These are phyloP conservation scores for Dicorynia guianensis DNA, from an alignment of 306 rosid genomes.

Conservation along the genomic window DNA sequence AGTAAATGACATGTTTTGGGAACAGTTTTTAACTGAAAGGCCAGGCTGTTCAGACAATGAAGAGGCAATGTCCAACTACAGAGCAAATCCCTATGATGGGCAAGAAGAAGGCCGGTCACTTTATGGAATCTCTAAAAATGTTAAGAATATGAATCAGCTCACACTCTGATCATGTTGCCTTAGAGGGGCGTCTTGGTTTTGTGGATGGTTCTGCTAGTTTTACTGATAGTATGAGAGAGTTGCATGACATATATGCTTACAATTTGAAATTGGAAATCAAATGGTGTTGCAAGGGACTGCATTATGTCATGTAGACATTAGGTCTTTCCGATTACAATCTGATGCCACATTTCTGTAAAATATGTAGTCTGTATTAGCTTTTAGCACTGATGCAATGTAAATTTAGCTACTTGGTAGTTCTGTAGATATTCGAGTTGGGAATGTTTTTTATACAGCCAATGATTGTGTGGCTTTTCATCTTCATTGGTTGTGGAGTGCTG, in stretches of 20 bases:
- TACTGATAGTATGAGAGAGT: conserved; percentile 21
- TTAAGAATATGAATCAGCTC: conserved; percentile 62
- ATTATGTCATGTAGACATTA: neutral
- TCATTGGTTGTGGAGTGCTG: neutral
- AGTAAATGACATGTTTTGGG: conserved; percentile 95
- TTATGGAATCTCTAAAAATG: conserved; percentile 64
- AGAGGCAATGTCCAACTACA: conserved; percentile 86
- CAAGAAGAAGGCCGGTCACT: conserved; percentile 65
- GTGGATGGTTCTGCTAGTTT: neutral
- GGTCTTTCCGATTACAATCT: conserved; percentile 1
- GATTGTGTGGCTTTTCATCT: neutral
- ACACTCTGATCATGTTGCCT: conserved; percentile 57
- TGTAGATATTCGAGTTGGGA: conserved; percentile 29
- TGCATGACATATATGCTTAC: conserved; percentile 13
- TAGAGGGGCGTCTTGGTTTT: neutral
- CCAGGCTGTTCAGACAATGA: conserved; percentile 94
- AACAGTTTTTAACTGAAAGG: conserved; percentile 96
- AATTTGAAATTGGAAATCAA: conserved; percentile 12
- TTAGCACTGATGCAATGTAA: conserved; percentile 26
- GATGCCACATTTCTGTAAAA: conserved; percentile 6
- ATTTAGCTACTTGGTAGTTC: conserved; percentile 25
- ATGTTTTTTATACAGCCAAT: neutral
- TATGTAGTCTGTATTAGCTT: neutral
- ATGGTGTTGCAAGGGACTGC: conserved; percentile 8
- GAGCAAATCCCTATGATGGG: conserved; percentile 63